Evolutionary conservation across 176 grass and related monocot species (phyloP).

Genomic region (Phyllostachys edulis): DNA sequence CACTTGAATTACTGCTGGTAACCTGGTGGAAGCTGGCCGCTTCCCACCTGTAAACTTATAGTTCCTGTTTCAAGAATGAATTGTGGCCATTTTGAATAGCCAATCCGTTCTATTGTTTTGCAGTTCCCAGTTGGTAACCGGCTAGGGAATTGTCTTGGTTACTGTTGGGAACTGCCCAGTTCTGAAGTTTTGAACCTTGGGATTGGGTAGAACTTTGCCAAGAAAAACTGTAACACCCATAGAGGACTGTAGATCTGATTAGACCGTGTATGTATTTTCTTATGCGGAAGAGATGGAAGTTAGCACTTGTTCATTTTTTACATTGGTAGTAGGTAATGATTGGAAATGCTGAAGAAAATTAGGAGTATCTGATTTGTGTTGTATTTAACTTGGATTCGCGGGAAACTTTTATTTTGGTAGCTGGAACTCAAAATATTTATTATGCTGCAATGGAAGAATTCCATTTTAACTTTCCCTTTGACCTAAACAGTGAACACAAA

Average conservation of each 20-base stretch:
- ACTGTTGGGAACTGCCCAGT: neutral
- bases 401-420: neutral
- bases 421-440: neutral
- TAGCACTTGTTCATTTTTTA: neutral
- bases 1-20: neutral
- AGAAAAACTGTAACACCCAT: neutral
- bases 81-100: neutral
- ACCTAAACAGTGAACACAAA: neutral
- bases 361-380: neutral
- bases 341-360: neutral
- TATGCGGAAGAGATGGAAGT: neutral
- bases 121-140: neutral
- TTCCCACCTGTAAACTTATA: neutral
- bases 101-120: neutral
- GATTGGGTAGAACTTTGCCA: neutral
- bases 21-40: constrained; percentile 1
- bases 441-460: neutral
- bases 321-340: neutral
- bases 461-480: neutral
- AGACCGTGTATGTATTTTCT: neutral
- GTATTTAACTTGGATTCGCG: neutral
- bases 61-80: neutral
- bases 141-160: neutral
- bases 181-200: neutral
- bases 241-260: neutral